phyloP scores from a whole-genome alignment of 345 rosid genomes.

The Gossypium australe region DNA sequence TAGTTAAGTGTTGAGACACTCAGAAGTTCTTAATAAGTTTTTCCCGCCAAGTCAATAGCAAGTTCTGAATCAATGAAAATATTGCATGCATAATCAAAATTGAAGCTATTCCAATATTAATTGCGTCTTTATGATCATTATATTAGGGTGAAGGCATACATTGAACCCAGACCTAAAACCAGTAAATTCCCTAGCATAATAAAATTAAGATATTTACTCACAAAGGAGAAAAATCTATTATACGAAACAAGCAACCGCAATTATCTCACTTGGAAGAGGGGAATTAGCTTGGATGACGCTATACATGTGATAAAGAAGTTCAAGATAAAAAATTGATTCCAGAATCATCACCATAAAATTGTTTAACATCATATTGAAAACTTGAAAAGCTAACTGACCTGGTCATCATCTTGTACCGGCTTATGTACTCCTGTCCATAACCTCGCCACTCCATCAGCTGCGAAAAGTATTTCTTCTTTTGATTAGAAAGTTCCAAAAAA shows the following conservation, averaged over 20 bases:
- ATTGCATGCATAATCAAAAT: background rate
- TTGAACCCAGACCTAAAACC: background rate
- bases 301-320: background rate
- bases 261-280: background rate
- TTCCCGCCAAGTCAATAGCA: background rate
- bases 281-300: background rate
- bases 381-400: conserved; percentile 41
- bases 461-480: conserved; percentile 9
- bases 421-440: conserved; percentile 77
- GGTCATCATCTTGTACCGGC: conserved; percentile 97
- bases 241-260: background rate
- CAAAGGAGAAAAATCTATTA: background rate
- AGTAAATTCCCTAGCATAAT: background rate
- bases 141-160: background rate
- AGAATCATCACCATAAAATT: background rate
- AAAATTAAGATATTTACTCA: background rate
- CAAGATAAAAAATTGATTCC: background rate
- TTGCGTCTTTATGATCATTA: background rate
- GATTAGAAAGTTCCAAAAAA: conserved; percentile 10
- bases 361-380: background rate
- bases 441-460: conserved; percentile 95
- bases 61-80: background rate
- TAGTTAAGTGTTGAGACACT: background rate
- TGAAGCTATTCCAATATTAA: background rate
- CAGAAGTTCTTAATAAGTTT: background rate